phyloP scores from a whole-genome alignment of 441 rosid genomes.

The Gossypium trilobum region DNA sequence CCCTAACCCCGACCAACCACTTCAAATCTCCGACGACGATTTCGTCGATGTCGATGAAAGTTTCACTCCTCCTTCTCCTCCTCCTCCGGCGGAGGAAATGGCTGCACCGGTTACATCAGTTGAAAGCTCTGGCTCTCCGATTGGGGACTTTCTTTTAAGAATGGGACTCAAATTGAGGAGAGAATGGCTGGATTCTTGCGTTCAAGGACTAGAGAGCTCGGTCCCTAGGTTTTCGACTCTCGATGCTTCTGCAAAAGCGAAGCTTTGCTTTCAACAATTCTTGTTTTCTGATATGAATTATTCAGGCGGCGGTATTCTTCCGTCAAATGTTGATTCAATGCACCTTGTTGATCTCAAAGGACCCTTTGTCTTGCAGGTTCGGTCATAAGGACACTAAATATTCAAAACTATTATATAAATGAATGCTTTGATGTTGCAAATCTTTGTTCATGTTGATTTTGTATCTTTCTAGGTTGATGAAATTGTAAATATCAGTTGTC shows the following conservation, averaged over 20 bases:
- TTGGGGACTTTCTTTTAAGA: constrained; percentile 34
- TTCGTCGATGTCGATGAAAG: constrained; percentile 43
- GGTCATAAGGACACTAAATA: neutral
- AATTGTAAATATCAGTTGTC: constrained; percentile 66
- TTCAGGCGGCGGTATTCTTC: constrained; percentile 72
- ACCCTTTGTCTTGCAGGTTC: constrained; percentile 77
- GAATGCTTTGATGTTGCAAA: neutral
- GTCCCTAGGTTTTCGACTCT: constrained; percentile 34
- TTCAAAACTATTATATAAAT: neutral
- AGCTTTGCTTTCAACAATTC: constrained; percentile 66
- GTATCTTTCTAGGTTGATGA: constrained; percentile 68
- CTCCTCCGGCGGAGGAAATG: constrained; percentile 13
- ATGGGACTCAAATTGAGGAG: constrained; percentile 57
- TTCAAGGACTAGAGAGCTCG: constrained; percentile 36
- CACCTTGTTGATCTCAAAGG: constrained; percentile 74
- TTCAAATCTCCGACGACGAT: constrained; percentile 47
- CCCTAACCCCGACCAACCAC: constrained; percentile 25
- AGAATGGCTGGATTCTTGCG: constrained; percentile 58
- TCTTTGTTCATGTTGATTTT: constrained; percentile 14
- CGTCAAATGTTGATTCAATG: constrained; percentile 54
- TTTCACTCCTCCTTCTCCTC: constrained; percentile 29
- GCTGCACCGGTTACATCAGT: constrained; percentile 9
- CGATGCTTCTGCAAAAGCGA: constrained; percentile 45
- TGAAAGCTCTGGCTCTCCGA: constrained; percentile 33
- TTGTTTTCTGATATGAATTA: constrained; percentile 72